phyloP scores from a whole-genome alignment of 2,329 filamentous ascomycete species.

The Alternaria arbusti region DNA sequence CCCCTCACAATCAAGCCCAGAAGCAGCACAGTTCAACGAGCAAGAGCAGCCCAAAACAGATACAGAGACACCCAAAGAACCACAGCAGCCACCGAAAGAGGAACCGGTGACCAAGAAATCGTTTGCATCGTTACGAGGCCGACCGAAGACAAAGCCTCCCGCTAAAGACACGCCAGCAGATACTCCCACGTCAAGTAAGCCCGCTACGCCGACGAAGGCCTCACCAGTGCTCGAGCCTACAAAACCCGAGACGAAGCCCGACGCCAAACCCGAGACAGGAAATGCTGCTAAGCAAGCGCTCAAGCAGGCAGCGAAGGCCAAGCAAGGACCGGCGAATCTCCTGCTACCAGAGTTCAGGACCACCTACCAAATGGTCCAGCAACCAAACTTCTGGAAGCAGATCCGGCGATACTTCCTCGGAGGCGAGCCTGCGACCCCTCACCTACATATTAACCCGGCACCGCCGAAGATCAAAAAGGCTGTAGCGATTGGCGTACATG shows the following conservation, averaged over 20 bases:
- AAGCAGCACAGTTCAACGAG: conserved; percentile 60
- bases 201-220: conserved; percentile 36
- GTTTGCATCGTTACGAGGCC: conserved; percentile 40
- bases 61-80: conserved; percentile 24
- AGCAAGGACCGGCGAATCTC: conserved; percentile 62
- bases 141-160: conserved; percentile 31
- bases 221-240: conserved; percentile 36
- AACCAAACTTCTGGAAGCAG: conserved; percentile 54
- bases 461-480: conserved; percentile 80
- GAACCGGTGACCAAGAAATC: conserved; percentile 35
- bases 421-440: conserved; percentile 63
- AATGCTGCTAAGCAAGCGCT: conserved; percentile 34
- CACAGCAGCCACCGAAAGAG: conserved; percentile 22
- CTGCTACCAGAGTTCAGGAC: conserved; percentile 72
- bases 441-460: conserved; percentile 74
- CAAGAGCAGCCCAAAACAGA: conserved; percentile 34
- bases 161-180: conserved; percentile 24
- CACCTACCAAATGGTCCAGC: conserved; percentile 64
- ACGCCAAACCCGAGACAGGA: conserved; percentile 37
- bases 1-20: conserved; percentile 57
- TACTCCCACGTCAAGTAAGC: conserved; percentile 48
- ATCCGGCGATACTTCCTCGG: conserved; percentile 50
- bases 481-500: conserved; percentile 91
- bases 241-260: conserved; percentile 32
- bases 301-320: conserved; percentile 31